phyloP scores from a whole-genome alignment of 179 eudicot species.

The Drosera spatulata region DNA sequence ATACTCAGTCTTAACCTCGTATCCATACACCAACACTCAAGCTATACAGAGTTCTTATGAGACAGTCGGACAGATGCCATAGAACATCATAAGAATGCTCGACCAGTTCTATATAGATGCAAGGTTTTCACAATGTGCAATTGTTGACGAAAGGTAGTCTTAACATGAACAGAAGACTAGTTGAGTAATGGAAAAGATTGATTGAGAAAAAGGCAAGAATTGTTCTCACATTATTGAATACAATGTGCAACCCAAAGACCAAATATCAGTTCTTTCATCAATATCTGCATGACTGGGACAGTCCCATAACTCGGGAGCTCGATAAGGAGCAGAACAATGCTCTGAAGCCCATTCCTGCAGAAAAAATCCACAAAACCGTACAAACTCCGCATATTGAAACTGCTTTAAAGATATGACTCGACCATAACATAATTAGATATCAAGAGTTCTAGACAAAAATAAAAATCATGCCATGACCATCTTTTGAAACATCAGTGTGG shows the following conservation, averaged over 20 bases:
- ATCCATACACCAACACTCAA: too few relatives aligned
- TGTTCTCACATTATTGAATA: slow-evolving; percentile 81
- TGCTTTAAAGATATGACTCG: not conserved
- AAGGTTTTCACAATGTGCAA: too few relatives aligned
- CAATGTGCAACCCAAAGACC: slow-evolving; percentile 94
- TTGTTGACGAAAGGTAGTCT: too few relatives aligned
- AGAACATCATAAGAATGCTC: too few relatives aligned
- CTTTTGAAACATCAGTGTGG: too few relatives aligned
- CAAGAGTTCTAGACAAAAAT: not conserved
- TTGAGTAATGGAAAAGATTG: not conserved
- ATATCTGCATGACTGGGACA: slow-evolving; percentile 91
- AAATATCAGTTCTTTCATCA: slow-evolving; percentile 94
- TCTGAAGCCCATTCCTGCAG: slow-evolving; percentile 97
- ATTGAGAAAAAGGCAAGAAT: not conserved
- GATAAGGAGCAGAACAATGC: slow-evolving; percentile 86
- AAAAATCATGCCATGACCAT: too few relatives aligned
- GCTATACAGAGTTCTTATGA: too few relatives aligned
- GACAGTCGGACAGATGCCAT: too few relatives aligned
- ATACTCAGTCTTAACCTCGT: too few relatives aligned
- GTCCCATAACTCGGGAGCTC: slow-evolving; percentile 99
- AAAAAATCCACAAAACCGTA: slow-evolving; percentile 6
- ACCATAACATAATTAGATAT: not conserved
- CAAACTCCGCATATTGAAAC: not conserved
- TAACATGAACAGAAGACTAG: too few relatives aligned
- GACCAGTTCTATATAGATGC: too few relatives aligned